These are phyloP conservation scores for Coniella vitis DNA, from an alignment of 2,329 filamentous ascomycete genomes.

Conservation along the genomic window DNA sequence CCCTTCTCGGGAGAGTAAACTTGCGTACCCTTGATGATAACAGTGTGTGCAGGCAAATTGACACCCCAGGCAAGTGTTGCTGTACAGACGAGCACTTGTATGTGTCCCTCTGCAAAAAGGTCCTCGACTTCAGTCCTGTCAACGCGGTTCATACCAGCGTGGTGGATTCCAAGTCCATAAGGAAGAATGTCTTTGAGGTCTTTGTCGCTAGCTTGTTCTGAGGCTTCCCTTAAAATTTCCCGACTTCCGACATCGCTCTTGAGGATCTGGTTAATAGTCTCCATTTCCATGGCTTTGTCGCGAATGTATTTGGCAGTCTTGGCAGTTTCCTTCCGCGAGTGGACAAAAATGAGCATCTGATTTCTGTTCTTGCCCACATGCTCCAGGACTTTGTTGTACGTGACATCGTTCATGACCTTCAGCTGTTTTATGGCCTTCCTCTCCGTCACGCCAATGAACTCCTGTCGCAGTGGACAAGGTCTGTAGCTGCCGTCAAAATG, in stretches of 20 bases:
- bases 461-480: slow-evolving; percentile 89
- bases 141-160: slow-evolving; percentile 93
- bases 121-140: slow-evolving; percentile 95
- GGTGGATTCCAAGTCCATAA: slow-evolving; percentile 96
- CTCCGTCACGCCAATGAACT: slow-evolving; percentile 95
- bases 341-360: slow-evolving; percentile 98
- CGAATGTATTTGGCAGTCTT: slow-evolving; percentile 95
- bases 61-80: slow-evolving; percentile 99
- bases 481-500: slow-evolving; percentile 94
- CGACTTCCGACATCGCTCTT: slow-evolving; percentile 86
- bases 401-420: slow-evolving; percentile 99
- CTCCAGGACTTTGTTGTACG: slow-evolving; percentile 94
- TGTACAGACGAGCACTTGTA: slow-evolving; percentile 94
- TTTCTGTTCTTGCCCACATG: slow-evolving; percentile 90
- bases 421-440: slow-evolving; percentile 98
- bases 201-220: slow-evolving; percentile 72
- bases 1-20: slow-evolving; percentile 98
- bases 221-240: slow-evolving; percentile 80
- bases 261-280: slow-evolving; percentile 93
- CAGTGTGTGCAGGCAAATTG: slow-evolving; percentile 93
- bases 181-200: slow-evolving; percentile 92
- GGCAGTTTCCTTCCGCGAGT: slow-evolving; percentile 94
- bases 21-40: slow-evolving; percentile 98
- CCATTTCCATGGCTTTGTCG: slow-evolving; percentile 93
- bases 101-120: slow-evolving; percentile 81